Conservation (phyloP, 331 rosid species). For the Acacia pycnantha region DNA sequence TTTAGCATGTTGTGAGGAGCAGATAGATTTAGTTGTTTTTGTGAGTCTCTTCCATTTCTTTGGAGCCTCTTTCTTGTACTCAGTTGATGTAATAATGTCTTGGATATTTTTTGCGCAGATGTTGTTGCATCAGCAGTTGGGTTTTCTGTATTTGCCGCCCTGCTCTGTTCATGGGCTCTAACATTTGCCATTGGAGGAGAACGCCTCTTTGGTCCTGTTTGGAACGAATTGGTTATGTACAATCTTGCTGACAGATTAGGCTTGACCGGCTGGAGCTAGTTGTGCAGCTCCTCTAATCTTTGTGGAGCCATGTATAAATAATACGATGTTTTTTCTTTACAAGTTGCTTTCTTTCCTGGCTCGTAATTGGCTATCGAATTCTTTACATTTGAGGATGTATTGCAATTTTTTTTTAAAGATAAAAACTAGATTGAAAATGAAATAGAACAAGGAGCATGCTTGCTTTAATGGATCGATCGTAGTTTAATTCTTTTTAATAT, state of each 20-base stretch:
- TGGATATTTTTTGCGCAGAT: conserved; percentile 41
- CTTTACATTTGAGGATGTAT: conserved; percentile 13
- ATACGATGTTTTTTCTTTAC: background rate
- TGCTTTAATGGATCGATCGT: background rate
- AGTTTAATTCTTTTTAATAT: background rate
- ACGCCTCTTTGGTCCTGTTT: conserved; percentile 70
- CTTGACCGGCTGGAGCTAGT: conserved; percentile 78
- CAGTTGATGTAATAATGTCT: conserved; percentile 23
- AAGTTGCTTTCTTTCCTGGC: conserved; percentile 18
- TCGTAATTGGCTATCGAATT: background rate
- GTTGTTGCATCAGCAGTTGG: conserved; percentile 73
- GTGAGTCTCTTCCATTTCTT: conserved; percentile 3
- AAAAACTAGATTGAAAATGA: background rate
- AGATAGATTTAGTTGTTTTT: background rate
- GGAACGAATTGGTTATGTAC: conserved; percentile 84
- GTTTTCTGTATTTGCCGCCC: conserved; percentile 49
- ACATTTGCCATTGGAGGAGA: conserved; percentile 84
- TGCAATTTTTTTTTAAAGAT: background rate
- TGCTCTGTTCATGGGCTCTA: conserved; percentile 84
- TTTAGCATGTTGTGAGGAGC: background rate
- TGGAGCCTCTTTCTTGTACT: background rate
- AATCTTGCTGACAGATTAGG: conserved; percentile 89
- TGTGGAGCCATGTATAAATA: background rate
- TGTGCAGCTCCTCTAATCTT: conserved; percentile 2
- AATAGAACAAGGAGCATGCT: background rate